phyloP scores from a whole-genome alignment of 352 stramenopile species.

The Pythium brachiatum region DNA sequence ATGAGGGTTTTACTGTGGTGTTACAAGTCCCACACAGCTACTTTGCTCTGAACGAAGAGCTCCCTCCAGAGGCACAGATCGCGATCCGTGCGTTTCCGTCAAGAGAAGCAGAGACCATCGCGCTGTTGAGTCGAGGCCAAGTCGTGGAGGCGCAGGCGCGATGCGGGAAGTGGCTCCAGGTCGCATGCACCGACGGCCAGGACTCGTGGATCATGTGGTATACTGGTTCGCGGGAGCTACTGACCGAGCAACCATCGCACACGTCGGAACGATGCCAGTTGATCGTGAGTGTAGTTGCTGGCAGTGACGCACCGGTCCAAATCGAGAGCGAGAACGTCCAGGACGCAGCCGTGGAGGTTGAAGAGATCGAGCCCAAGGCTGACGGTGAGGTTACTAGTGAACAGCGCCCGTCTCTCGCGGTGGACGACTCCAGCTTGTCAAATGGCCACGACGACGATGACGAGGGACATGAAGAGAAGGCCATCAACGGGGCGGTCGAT shows the following conservation, averaged over 20 bases:
- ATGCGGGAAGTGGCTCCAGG: constrained; percentile 53
- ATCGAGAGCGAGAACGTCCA: background rate
- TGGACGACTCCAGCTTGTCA: background rate
- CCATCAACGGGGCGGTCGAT: background rate
- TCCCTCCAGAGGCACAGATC: constrained; percentile 64
- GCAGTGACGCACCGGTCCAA: no score
- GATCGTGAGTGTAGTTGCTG: background rate
- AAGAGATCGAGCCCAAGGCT: background rate
- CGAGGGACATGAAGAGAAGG: background rate
- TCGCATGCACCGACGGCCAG: constrained; percentile 16
- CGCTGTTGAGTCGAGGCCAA: constrained; percentile 48
- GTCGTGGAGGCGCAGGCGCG: constrained; percentile 49
- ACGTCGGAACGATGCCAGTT: constrained; percentile 6
- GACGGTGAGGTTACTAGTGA: background rate
- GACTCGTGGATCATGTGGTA: constrained; percentile 73
- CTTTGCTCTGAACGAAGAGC: constrained; percentile 48
- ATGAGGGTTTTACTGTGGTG: background rate
- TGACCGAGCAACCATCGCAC: constrained; percentile 39
- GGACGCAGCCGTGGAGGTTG: background rate
- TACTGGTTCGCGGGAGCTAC: constrained; percentile 43
- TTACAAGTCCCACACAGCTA: constrained; percentile 44
- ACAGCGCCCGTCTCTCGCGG: background rate
- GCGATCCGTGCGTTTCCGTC: constrained; percentile 62
- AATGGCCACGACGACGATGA: no score
- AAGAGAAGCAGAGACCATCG: constrained; percentile 52